phyloP scores from a whole-genome alignment of 164 flowering plant genomes.

The Vitis riparia region DNA sequence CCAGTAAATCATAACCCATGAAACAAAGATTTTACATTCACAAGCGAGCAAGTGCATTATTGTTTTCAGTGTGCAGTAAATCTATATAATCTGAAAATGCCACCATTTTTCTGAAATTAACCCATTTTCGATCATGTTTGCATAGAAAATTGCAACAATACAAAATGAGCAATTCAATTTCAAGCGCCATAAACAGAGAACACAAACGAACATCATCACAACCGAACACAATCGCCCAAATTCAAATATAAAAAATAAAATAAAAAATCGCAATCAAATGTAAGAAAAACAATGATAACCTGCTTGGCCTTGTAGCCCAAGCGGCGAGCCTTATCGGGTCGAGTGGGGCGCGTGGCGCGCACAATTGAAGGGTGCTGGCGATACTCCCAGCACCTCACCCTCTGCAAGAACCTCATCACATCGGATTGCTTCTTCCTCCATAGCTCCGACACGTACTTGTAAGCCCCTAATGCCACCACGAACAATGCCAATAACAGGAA shows the following conservation, averaged over 20 bases:
- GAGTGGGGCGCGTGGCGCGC: constrained; percentile 45
- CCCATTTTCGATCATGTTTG: no score
- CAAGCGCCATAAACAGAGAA: no score
- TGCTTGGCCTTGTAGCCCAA: constrained; percentile 60
- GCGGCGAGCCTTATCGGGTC: constrained; percentile 51
- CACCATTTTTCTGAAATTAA: no score
- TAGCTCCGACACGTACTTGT: constrained; percentile 54
- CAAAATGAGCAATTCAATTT: no score
- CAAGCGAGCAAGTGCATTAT: no score
- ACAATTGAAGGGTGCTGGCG: constrained; percentile 55
- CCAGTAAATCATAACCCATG: no score
- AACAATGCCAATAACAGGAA: no score
- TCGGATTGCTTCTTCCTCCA: constrained; percentile 64
- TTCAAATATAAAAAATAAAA: not conserved
- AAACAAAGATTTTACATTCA: no score
- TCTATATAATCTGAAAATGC: no score
- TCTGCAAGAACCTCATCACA: constrained; percentile 55
- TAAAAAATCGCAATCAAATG: not conserved
- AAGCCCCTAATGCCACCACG: constrained; percentile 29
- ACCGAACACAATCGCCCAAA: not conserved
- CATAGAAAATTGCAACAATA: no score
- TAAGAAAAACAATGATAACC: constrained; percentile 21
- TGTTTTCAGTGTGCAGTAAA: no score
- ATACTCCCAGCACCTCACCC: constrained; percentile 63
- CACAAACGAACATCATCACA: not conserved